Conservation (phyloP, 2,329 filamentous ascomycete species). For the Aureobasidium sp. region DNA sequence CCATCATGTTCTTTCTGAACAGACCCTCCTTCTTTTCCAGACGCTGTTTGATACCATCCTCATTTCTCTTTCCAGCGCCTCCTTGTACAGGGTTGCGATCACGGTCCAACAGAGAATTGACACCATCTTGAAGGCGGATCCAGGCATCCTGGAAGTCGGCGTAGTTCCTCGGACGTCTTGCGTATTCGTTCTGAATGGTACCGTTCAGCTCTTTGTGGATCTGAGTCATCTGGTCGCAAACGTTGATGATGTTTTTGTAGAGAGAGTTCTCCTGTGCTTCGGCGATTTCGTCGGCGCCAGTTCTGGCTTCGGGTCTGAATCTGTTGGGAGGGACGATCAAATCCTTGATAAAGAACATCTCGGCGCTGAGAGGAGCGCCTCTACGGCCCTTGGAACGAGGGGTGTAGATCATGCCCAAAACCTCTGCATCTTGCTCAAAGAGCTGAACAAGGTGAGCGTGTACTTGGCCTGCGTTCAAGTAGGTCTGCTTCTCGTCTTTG, state of each 20-base stretch:
- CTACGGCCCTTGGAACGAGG: slow-evolving; percentile 58
- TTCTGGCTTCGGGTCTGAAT: slow-evolving; percentile 79
- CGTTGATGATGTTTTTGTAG: slow-evolving; percentile 76
- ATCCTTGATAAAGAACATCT: slow-evolving; percentile 91
- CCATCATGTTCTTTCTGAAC: slow-evolving; percentile 99
- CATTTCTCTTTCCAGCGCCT: slow-evolving; percentile 66
- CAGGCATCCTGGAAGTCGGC: slow-evolving; percentile 74
- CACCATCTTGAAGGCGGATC: slow-evolving; percentile 75
- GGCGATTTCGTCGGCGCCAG: slow-evolving; percentile 71
- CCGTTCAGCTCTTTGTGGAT: slow-evolving; percentile 63
- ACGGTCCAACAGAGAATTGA: slow-evolving; percentile 89
- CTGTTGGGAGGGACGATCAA: slow-evolving; percentile 87
- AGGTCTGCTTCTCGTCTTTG: slow-evolving; percentile 53
- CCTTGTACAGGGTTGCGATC: slow-evolving; percentile 79
- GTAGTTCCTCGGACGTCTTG: slow-evolving; percentile 54
- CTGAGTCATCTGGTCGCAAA: slow-evolving; percentile 65
- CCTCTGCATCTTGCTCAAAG: slow-evolving; percentile 80
- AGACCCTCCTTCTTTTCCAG: slow-evolving; percentile 98
- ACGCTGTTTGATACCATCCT: slow-evolving; percentile 95
- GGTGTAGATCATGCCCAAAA: slow-evolving; percentile 79
- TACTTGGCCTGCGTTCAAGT: slow-evolving; percentile 77
- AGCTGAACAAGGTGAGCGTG: slow-evolving; percentile 68
- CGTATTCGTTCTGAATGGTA: slow-evolving; percentile 36
- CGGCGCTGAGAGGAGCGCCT: slow-evolving; percentile 54
- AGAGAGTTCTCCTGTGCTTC: slow-evolving; percentile 84